A percentile compares a stretch with the other conserved stretches of the same genome.
Evolutionary conservation across 2,329 filamentous ascomycete genomes (phyloP).

Genomic region (Knufia fluminis): DNA sequence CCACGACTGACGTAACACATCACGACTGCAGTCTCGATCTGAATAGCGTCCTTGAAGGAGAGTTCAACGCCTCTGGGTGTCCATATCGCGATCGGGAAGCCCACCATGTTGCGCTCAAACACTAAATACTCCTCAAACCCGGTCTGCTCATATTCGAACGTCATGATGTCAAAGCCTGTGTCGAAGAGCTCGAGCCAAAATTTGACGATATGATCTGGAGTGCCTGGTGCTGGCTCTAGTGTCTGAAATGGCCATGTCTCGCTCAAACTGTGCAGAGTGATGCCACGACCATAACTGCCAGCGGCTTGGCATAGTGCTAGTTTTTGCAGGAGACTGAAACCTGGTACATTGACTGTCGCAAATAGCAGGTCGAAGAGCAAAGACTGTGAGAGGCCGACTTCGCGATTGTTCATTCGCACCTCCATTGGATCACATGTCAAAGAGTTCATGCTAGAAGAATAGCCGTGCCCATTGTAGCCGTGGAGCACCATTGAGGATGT

Average conservation of each 20-base stretch:
- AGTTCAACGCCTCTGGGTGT: conserved; percentile 1
- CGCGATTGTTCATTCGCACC: conserved; percentile 11
- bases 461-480: not conserved
- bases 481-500: not conserved
- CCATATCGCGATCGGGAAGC: conserved; percentile 3
- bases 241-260: conserved; percentile 20
- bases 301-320: not conserved
- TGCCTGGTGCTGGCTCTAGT: conserved; percentile 10
- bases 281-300: conserved; percentile 11
- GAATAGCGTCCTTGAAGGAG: conserved; percentile 1
- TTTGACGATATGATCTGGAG: conserved; percentile 16
- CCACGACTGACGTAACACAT: conserved; percentile 2
- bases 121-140: conserved; percentile 3
- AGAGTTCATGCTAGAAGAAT: not conserved
- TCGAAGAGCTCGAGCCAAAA: conserved; percentile 20
- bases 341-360: conserved; percentile 34
- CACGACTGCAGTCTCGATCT: conserved; percentile 5
- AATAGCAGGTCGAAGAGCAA: conserved; percentile 32
- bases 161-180: conserved; percentile 10
- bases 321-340: conserved; percentile 35
- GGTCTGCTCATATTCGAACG: not conserved
- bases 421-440: not conserved
- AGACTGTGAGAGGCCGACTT: conserved; percentile 32
- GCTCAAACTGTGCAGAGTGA: conserved; percentile 14
- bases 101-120: conserved; percentile 7